A percentile compares a stretch with the other conserved stretches of the same genome.
Conservation (phyloP, 2,329 filamentous ascomycete genomes). For the Sarocladiaceae sp. region DNA sequence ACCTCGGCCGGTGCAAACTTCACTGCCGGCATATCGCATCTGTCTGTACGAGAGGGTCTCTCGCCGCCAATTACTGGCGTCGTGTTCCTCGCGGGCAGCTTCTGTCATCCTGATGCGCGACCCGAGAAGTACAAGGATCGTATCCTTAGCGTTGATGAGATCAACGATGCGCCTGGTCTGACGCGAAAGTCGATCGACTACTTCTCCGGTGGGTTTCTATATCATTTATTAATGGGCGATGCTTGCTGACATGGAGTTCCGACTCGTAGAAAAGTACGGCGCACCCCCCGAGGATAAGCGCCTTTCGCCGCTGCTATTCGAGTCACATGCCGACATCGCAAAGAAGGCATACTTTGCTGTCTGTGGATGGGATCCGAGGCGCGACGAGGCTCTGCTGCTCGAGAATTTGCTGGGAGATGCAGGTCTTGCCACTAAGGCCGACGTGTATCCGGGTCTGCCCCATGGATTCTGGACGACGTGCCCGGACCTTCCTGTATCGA, state of each 20-base stretch:
- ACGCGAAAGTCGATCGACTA: conserved; percentile 30
- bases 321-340: conserved; percentile 23
- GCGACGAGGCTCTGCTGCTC: conserved; percentile 42
- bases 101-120: conserved; percentile 32
- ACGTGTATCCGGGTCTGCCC: conserved; percentile 33
- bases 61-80: conserved; percentile 36
- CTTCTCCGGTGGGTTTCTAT: conserved; percentile 18
- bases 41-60: conserved; percentile 29
- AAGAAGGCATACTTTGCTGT: conserved; percentile 38
- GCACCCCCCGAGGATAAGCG: conserved; percentile 28
- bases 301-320: conserved; percentile 29
- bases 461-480: conserved; percentile 36
- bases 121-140: conserved; percentile 29
- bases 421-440: conserved; percentile 22
- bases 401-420: conserved; percentile 29
- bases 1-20: conserved; percentile 47
- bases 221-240: conserved; percentile 5
- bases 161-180: conserved; percentile 24
- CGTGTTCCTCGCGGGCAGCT: conserved; percentile 38
- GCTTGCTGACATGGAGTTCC: background rate
- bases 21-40: conserved; percentile 36
- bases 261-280: conserved; percentile 18
- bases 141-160: conserved; percentile 24
- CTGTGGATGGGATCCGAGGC: conserved; percentile 39
- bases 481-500: conserved; percentile 22